Evolutionary conservation across 2,329 filamentous ascomycete species (phyloP).

Genomic region (Aspergillus tanneri): DNA sequence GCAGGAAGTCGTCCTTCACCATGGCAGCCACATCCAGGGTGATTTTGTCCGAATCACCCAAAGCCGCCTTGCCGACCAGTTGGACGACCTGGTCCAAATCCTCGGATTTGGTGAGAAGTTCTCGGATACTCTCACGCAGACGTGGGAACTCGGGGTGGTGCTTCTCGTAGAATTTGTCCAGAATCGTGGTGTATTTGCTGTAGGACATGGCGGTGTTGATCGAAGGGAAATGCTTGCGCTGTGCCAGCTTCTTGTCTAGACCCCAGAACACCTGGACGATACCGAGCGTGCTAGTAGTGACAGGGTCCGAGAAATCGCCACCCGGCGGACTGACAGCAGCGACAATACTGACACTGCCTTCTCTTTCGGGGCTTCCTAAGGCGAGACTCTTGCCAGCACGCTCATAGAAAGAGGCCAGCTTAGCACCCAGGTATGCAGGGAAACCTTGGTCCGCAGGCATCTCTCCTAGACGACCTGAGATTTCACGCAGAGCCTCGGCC

Average conservation of each 20-base stretch:
- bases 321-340: conserved; percentile 95
- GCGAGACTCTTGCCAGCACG: conserved; percentile 84
- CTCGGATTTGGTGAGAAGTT: conserved; percentile 90
- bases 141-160: conserved; percentile 91
- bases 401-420: conserved; percentile 98
- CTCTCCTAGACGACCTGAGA: conserved; percentile 97
- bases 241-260: conserved; percentile 98
- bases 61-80: conserved; percentile 92
- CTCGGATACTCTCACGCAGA: conserved; percentile 87
- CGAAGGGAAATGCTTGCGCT: conserved; percentile 98
- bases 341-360: conserved; percentile 94
- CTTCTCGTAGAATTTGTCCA: conserved; percentile 94
- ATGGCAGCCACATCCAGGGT: conserved; percentile 87
- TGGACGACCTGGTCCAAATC: conserved; percentile 98
- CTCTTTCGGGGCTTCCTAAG: conserved; percentile 82
- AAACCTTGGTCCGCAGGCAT: conserved; percentile 99
- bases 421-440: conserved; percentile 93
- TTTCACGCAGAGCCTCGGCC: conserved; percentile 97
- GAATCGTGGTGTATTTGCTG: conserved; percentile 87
- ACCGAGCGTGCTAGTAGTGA: conserved; percentile 87
- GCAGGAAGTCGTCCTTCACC: conserved; percentile 97
- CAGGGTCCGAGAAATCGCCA: conserved; percentile 98
- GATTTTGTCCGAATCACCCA: conserved; percentile 97
- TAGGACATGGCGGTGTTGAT: conserved; percentile 95
- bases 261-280: conserved; percentile 99